phyloP scores from a whole-genome alignment of 1,284 basidiomycete species.

The Ganoderma leucocontextum region DNA sequence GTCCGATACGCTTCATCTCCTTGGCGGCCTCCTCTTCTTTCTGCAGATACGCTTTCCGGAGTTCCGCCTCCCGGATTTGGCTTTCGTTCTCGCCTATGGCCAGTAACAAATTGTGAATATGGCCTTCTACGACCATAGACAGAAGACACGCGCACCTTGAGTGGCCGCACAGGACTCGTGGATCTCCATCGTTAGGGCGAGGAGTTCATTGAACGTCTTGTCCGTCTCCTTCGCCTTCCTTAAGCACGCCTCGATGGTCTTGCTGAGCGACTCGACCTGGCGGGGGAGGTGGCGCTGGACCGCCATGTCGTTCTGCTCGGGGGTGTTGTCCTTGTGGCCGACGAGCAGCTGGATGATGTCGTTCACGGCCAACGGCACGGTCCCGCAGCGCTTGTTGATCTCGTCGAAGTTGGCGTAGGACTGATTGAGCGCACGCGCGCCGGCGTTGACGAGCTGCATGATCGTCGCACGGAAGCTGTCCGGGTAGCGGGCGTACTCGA shows the following conservation, averaged over 20 bases:
- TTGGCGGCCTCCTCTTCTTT: slow-evolving; percentile 17
- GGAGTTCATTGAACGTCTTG: slow-evolving; percentile 12
- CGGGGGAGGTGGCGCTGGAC: slow-evolving; percentile 22
- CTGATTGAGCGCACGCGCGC: slow-evolving; percentile 18
- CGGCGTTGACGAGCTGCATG: slow-evolving; percentile 24
- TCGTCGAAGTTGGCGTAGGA: slow-evolving; percentile 28
- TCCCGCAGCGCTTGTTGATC: slow-evolving; percentile 23
- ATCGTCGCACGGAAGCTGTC: slow-evolving; percentile 26
- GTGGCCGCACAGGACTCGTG: slow-evolving; percentile 20
- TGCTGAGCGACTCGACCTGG: slow-evolving; percentile 18
- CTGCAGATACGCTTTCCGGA: slow-evolving; percentile 8
- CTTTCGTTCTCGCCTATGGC: slow-evolving; percentile 17
- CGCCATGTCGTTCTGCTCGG: slow-evolving; percentile 21
- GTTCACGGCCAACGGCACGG: slow-evolving; percentile 19
- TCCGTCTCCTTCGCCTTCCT: slow-evolving; percentile 24
- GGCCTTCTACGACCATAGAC: no score
- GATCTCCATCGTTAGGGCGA: slow-evolving; percentile 23
- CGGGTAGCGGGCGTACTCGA: slow-evolving; percentile 21
- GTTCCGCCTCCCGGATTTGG: slow-evolving; percentile 10
- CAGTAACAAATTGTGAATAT: not conserved
- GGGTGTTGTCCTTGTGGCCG: slow-evolving; percentile 21
- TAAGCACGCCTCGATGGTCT: slow-evolving; percentile 21
- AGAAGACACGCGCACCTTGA: slow-evolving; percentile 9
- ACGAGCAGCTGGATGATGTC: slow-evolving; percentile 23
- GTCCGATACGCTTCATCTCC: slow-evolving; percentile 17